Evolutionary conservation across 805 yeast genomes (phyloP), one percentile per base, ranked within the genome.

Genomic region (Metschnikowia proteae): DNA sequence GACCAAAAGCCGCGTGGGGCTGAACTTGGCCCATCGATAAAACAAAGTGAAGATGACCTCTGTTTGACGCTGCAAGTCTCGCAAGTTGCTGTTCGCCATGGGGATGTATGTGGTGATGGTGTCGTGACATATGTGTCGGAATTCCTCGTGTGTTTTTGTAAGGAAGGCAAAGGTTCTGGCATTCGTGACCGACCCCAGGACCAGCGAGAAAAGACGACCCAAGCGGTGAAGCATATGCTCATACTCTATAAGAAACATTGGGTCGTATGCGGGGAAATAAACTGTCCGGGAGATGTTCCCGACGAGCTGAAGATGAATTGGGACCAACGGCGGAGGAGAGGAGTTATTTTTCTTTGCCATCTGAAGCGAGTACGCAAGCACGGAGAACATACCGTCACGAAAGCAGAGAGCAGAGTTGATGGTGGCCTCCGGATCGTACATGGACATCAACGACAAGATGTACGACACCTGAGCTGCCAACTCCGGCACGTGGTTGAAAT

Each of bases 341-440:
- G 33, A 34, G 6, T 33, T 37, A 5, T 60, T 47, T 22, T 59
- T 34, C 49, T 56, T 13, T 31, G 51, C 28, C 7, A 48, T 29
- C 39, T 52, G 49, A 23, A 63, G 43, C 39, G 66, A 59, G 55
- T 64, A 63, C 13, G 60, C 56, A 49, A 71, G 64, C 31, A 69
- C 64, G 30, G 70, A 59, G 46, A 71, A 68, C 47, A 71, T 55
- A 1, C 76, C 76, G 50, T 71, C 73, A 29, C 73, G 59, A 53
- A 70, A 71, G 47, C 76, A 71, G 31, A 60, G 60, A 29, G 66
- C 61, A 26, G 73, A 67, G 51, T 62, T 55, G 11, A 63, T 49
- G 1, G 73, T 69, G 9, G 74, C 75, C 49, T 69, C 74, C 1
- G 75, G 76, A 47, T 71, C 75, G 53, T 71, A 71, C 33, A 71